These are phyloP conservation scores for Epichloe coenophiala DNA, from an alignment of 2,329 filamentous ascomycete species.

Conservation along the genomic window DNA sequence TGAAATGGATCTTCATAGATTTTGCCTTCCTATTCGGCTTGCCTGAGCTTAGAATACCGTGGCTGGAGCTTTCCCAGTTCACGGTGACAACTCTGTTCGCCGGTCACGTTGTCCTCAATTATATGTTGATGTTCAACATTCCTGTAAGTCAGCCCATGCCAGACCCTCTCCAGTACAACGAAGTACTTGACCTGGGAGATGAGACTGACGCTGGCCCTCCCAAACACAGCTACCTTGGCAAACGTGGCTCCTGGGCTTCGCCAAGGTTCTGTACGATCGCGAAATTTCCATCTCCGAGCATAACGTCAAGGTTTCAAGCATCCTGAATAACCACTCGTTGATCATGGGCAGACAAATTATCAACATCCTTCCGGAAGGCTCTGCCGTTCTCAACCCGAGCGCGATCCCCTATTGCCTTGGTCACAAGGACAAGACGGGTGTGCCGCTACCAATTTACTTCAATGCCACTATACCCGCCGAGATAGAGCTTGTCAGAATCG, in stretches of 20 bases:
- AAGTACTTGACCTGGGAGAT: not conserved
- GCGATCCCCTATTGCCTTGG: conserved; percentile 71
- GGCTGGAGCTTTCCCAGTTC: conserved; percentile 80
- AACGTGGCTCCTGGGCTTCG: conserved; percentile 56
- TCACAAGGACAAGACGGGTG: conserved; percentile 41
- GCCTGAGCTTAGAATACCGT: conserved; percentile 81
- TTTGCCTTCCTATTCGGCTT: conserved; percentile 76
- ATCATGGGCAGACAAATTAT: conserved; percentile 96
- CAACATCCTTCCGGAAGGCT: conserved; percentile 93
- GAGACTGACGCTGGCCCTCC: not conserved
- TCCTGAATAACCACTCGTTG: conserved; percentile 82
- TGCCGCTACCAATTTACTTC: conserved; percentile 71
- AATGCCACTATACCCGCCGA: conserved; percentile 84
- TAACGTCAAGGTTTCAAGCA: conserved; percentile 74
- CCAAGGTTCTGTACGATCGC: conserved; percentile 78
- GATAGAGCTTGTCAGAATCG: conserved; percentile 78
- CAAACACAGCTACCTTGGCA: conserved; percentile 52
- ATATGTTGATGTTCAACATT: conserved; percentile 86
- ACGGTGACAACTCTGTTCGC: conserved; percentile 60
- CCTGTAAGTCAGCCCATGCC: conserved; percentile 37
- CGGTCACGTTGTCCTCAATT: conserved; percentile 59
- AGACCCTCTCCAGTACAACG: not conserved
- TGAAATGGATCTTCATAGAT: conserved; percentile 89
- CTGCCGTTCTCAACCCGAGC: conserved; percentile 76
- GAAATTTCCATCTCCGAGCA: conserved; percentile 90